These are phyloP conservation scores for Xylaria sp. DNA, from an alignment of 2,329 filamentous ascomycete genomes.

Conservation along the genomic window DNA sequence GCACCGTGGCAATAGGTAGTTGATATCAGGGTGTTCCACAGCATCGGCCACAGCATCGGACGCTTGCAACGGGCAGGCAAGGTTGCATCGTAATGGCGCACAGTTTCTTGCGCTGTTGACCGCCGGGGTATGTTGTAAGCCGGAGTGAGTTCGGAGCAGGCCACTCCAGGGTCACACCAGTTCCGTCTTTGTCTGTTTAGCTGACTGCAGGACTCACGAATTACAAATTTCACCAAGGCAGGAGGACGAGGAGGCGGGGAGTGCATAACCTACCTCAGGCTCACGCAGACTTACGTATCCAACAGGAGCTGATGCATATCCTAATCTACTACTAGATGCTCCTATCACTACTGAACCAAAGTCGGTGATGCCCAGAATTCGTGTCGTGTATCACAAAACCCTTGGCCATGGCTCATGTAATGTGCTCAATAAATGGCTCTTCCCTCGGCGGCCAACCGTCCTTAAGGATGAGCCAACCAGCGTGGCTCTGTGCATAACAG, in stretches of 20 bases:
- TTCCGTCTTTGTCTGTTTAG: conserved; percentile 36
- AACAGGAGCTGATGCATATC: conserved; percentile 3
- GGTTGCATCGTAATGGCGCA: conserved; percentile 24
- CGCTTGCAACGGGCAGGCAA: conserved; percentile 31
- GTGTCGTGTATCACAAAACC: conserved; percentile 23
- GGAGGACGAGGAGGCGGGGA: neutral
- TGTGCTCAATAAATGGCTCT: conserved; percentile 9
- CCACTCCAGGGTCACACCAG: conserved; percentile 35
- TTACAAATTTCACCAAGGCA: conserved; percentile 28
- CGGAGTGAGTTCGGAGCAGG: conserved; percentile 37
- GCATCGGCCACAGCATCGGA: conserved; percentile 35
- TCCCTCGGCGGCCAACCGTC: conserved; percentile 24
- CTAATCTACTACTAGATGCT: conserved; percentile 4
- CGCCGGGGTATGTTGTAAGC: conserved; percentile 32
- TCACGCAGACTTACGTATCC: conserved; percentile 15
- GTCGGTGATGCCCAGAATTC: conserved; percentile 16
- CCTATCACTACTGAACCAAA: conserved; percentile 7
- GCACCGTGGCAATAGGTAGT: conserved; percentile 23
- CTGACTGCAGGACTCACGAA: conserved; percentile 27
- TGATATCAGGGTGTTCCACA: conserved; percentile 39
- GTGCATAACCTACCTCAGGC: conserved; percentile 7
- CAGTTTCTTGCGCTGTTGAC: conserved; percentile 24
- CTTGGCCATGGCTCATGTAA: conserved; percentile 7
- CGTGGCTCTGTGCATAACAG: neutral
- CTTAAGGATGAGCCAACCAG: conserved; percentile 12